Evolutionary conservation across 352 stramenopile species (phyloP).

Genomic region (Phytophthora sansomeana): DNA sequence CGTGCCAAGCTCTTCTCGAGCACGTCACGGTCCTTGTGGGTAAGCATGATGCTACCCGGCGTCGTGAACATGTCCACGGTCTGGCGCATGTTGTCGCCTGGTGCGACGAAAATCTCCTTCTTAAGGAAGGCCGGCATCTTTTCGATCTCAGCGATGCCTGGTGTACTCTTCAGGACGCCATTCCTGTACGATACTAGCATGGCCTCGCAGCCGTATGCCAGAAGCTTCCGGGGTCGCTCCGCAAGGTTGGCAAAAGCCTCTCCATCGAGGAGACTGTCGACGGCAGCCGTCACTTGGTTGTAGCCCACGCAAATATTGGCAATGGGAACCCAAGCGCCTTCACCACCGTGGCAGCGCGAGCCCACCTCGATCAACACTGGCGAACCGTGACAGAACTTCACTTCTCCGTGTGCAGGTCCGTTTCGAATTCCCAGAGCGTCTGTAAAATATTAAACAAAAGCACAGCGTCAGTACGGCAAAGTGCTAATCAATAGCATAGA

Average conservation of each 20-base stretch:
- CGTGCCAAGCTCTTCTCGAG: constrained; percentile 90
- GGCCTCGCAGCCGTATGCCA: constrained; percentile 92
- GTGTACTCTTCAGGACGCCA: constrained; percentile 91
- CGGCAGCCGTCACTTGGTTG: constrained; percentile 93
- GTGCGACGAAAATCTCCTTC: constrained; percentile 89
- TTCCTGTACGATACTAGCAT: constrained; percentile 94
- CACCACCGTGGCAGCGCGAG: constrained; percentile 95
- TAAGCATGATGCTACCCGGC: constrained; percentile 94
- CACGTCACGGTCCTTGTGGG: constrained; percentile 87
- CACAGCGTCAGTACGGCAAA: constrained; percentile 1
- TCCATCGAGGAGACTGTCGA: constrained; percentile 82
- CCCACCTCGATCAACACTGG: constrained; percentile 97
- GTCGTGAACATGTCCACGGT: constrained; percentile 97
- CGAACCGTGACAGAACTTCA: constrained; percentile 84
- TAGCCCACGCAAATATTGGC: constrained; percentile 93
- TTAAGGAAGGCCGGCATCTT: constrained; percentile 93
- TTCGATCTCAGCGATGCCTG: constrained; percentile 92
- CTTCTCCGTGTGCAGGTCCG: constrained; percentile 81
- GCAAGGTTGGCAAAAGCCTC: constrained; percentile 68
- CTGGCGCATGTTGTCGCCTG: constrained; percentile 85
- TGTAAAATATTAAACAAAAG: constrained; percentile 5
- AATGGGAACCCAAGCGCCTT: constrained; percentile 95
- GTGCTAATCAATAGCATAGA: background rate
- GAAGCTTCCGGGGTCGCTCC: constrained; percentile 70
- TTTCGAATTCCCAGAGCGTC: constrained; percentile 80